These are phyloP conservation scores for Heterobasidion annosum DNA, from an alignment of 1,284 basidiomycete genomes.

Conservation along the genomic window DNA sequence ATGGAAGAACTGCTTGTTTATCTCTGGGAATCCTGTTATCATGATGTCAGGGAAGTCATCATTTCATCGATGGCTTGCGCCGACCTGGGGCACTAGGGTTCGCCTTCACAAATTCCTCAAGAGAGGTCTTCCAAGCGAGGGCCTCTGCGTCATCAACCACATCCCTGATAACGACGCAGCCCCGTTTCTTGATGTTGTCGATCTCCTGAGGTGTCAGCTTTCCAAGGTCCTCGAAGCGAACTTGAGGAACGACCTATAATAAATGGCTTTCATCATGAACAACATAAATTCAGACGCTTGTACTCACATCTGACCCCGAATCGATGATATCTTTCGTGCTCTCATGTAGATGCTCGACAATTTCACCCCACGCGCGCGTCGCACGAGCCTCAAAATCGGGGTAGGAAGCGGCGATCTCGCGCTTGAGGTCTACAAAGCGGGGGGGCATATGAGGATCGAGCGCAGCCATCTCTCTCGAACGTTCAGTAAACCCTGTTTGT, in stretches of 20 bases:
- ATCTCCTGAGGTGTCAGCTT: slow-evolving; percentile 37
- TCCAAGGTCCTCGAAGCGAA: slow-evolving; percentile 45
- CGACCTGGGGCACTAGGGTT: slow-evolving; percentile 49
- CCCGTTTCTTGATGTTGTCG: slow-evolving; percentile 42
- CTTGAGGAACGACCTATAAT: slow-evolving; percentile 41
- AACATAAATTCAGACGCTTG: too few species aligned
- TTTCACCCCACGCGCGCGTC: slow-evolving; percentile 46
- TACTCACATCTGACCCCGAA: slow-evolving; percentile 39
- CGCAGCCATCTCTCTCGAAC: background rate
- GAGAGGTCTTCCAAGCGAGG: slow-evolving; percentile 41
- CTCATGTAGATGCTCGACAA: slow-evolving; percentile 39
- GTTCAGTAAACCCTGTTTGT: background rate
- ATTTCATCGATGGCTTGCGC: slow-evolving; percentile 4
- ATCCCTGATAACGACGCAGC: slow-evolving; percentile 53
- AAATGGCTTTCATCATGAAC: background rate
- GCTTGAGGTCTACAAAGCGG: slow-evolving; percentile 47
- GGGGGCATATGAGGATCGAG: slow-evolving; percentile 17
- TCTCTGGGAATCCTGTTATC: slow-evolving; percentile 39
- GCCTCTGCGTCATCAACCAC: slow-evolving; percentile 32
- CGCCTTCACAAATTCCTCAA: slow-evolving; percentile 45
- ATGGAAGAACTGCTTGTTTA: slow-evolving; percentile 65
- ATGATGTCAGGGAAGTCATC: background rate
- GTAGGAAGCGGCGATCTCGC: slow-evolving; percentile 39
- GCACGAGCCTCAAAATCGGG: slow-evolving; percentile 42
- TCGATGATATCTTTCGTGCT: slow-evolving; percentile 33